Conservation (phyloP, 371 early-diverging fungal species). For the Funneliformis caledonium region DNA sequence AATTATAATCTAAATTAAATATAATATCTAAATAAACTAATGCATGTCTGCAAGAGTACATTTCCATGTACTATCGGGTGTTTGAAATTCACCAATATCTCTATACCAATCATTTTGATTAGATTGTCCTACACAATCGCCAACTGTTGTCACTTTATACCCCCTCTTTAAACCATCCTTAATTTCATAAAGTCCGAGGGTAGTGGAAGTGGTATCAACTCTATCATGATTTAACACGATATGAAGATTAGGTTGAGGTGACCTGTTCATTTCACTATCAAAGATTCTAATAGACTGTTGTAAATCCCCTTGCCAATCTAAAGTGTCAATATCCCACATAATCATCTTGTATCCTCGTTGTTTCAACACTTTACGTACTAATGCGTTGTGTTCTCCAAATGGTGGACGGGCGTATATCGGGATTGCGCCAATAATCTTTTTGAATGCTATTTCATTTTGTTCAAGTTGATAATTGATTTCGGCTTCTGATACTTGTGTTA, state of each 20-base stretch:
- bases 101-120: slow-evolving; percentile 14
- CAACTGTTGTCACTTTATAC: slow-evolving; percentile 41
- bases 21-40: too few relatives aligned
- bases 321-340: slow-evolving; percentile 45
- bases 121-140: slow-evolving; percentile 29
- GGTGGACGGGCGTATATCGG: slow-evolving; percentile 58
- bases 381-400: slow-evolving; percentile 39
- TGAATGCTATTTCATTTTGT: slow-evolving; percentile 48
- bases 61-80: slow-evolving; percentile 4
- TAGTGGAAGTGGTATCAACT: neutral
- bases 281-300: too few relatives aligned
- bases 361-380: slow-evolving; percentile 17
- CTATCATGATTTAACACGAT: slow-evolving; percentile 26
- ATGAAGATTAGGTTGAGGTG: neutral
- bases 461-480: slow-evolving; percentile 43
- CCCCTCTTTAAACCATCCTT: slow-evolving; percentile 16
- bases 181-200: slow-evolving; percentile 27
- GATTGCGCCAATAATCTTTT: slow-evolving; percentile 49
- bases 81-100: neutral
- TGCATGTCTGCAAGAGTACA: slow-evolving; percentile 5
- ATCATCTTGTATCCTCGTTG: slow-evolving; percentile 36
- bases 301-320: slow-evolving; percentile 40
- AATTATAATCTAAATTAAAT: too few relatives aligned
- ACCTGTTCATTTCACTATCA: neutral
- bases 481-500: slow-evolving; percentile 49